Base-by-base conservation (phyloP, 306 rosid genomes). In the Vigna nakashimae region DNA sequence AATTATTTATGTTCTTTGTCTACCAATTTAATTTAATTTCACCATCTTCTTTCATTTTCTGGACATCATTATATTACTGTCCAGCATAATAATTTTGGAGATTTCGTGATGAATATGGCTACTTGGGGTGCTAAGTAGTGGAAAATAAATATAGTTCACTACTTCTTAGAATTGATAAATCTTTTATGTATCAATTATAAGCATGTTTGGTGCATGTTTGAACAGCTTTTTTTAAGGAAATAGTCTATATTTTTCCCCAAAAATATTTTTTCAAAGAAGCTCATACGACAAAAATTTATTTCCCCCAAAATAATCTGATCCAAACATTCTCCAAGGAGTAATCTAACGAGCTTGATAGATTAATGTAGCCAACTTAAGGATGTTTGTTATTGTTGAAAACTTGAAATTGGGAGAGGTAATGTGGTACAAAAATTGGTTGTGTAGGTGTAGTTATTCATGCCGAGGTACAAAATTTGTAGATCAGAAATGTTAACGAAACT, bases 341-440 rank as follows among this genome's bases (percentile, higher is more conserved):
- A 4, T 34, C 38, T 34, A 30, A 30, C 34, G 5, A 4, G 34
- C 34, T 34, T 34, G 11, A 17, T 70, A n/a, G 59, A 18, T 71
- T 9, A 48, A 51, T 73, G 43, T 58, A 14, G 9, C 34, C 34
- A 53, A 56, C 67, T 42, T 64, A 56, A 57, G n/a, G 43, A 51
- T 28, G 59, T 26, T 16, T 58, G 42, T 73, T 26, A 12, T 69
- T 26, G 28, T 52, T 18, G 26, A 64, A 69, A 69, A 43, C 55
- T 43, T 46, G 42, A 60, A 71, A 70, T 28, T 49, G 18, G 57
- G 53, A 34, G 34, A 30, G 34, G 34, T 30, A 30, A 30, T 30
- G 34, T 30, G 34, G 34, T 30, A 4, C 34, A 4, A 30, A 30
- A 30, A 30, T 30, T 30, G 34, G 34, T 30, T 30, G 34, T 30